These are phyloP conservation scores for Scopulariopsis brevicaulis DNA, from an alignment of 2,329 filamentous ascomycete species.

Conservation along the genomic window DNA sequence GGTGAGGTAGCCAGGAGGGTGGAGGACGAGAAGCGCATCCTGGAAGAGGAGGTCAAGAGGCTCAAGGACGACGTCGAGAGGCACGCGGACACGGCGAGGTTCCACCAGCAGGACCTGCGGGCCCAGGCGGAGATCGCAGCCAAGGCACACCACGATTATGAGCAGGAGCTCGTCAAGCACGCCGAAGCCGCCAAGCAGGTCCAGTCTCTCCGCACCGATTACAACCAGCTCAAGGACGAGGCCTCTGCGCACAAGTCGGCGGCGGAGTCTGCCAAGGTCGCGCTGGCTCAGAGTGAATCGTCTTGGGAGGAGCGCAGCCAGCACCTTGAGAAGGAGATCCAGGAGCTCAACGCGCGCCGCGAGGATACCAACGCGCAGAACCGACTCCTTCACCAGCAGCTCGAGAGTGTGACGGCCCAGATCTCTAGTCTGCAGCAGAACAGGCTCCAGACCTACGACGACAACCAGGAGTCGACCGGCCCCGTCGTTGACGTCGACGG, in stretches of 20 bases:
- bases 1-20: conserved; percentile 59
- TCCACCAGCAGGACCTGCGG: conserved; percentile 84
- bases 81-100: conserved; percentile 67
- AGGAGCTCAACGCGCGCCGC: conserved; percentile 65
- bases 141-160: conserved; percentile 89
- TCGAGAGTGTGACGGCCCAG: conserved; percentile 73
- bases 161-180: conserved; percentile 88
- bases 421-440: conserved; percentile 71
- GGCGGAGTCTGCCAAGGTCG: conserved; percentile 73
- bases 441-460: conserved; percentile 38
- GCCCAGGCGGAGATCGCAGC: conserved; percentile 89
- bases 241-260: conserved; percentile 66
- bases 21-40: conserved; percentile 70
- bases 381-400: conserved; percentile 76
- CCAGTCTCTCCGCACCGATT: conserved; percentile 66
- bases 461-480: conserved; percentile 40
- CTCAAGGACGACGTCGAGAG: conserved; percentile 77
- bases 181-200: conserved; percentile 85
- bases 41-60: conserved; percentile 69
- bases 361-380: conserved; percentile 86
- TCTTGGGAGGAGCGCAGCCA: conserved; percentile 80
- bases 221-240: conserved; percentile 73
- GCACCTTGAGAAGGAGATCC: conserved; percentile 72
- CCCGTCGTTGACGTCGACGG: conserved; percentile 53
- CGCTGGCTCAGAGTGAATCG: conserved; percentile 67